Evolutionary conservation across 192 early-diverging fungal species (phyloP), one percentile per base, ranked within the genome.

Genomic region (Podila clonocystis): DNA sequence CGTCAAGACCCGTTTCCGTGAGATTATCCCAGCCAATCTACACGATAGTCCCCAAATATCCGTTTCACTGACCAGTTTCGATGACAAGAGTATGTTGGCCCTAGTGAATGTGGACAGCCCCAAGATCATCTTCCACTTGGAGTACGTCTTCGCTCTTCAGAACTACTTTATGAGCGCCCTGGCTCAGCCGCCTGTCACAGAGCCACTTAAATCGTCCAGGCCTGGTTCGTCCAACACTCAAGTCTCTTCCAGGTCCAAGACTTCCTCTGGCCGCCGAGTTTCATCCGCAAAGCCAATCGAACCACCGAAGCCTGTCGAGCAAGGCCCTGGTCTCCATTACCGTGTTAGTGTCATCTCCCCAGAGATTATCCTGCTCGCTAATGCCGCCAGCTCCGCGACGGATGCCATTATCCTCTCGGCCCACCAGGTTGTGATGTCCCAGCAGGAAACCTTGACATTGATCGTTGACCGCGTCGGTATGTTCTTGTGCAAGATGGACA

Each of bases 371-470:
- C 77, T 99, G 45, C 85, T 98, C 29, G 94, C 93, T 24, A 87
- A 96, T 60, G 91, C 96, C 8, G 85, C 83, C 50, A 83, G 68
- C 19, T 69, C 84, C 4, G 79, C 88, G 28, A 95, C 96, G 0
- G 96, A 99, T 68, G 97, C 98, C 13, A 91, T 99, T 48, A 85
- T 97, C n/a, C 87, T 98, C 26, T 91, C 89, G 1, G 87, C 94
- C 2, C 89, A 95, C 58, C 90, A 95, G 70, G 84, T 98, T 0
- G 89, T 95, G 26, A 79, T 97, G 49, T 88, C 91, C 8, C 94
- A 95, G 65, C 93, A 97, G 72, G 86, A 91, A 17, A 86, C 94
- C 34, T 91, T 91, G 67, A 92, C 90, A 4, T 60, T 96, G 9
- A 93, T 88, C 24, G 85, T 96, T 58, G 87, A 96, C 45, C 92